Evolutionary conservation across 306 rosid species (phyloP), one percentile per base, ranked within the genome.

Genomic region (Begonia loranthoides): DNA sequence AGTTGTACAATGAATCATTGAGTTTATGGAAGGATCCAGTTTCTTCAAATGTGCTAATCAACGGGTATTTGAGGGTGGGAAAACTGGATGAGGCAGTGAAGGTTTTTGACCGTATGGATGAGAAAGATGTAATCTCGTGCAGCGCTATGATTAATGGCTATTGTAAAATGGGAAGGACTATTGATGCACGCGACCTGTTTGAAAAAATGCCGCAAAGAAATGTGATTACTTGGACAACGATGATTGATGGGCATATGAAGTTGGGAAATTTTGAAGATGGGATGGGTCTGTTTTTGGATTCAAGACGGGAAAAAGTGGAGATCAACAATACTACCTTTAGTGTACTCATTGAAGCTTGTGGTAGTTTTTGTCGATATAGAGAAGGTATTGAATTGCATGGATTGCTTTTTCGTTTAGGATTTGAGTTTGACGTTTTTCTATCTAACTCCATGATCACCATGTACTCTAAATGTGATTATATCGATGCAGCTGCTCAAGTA

Each of bases 341-440:
- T 21, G 73, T 84, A 51, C 55, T 81, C 77, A 5, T 73, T 14
- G 83, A 73, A 54, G 82, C 75, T 11, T 84, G 94, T 54, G 84
- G 93, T 28, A 67, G 36, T 67, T 72, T 71, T 21, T 59, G 66
- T 36, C 58, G 77, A 64, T 51, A 56, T 34, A 41, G 10, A 57
- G 93, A 84, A 78, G 96, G 80, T 34, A 66, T 79, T 81, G 93
- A 81, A 63, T 48, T 81, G 33, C 96, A 84, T 12, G 83, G 78
- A 52, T 59, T 83, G 74, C 74, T 71, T 63, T 66, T 56, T 1
- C 59, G 55, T 34, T 22, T 81, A 71, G 93, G 96, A 62, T 67
- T 81, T 57, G 78, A 79, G 40, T 79, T 59, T 49, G 88, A 79
- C 57, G 50, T 66, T 63, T 65, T 76, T 72, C 67, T 79, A 74